These are phyloP conservation scores for Colletotrichum spinosum DNA, from an alignment of 2,329 filamentous ascomycete genomes.

Conservation along the genomic window DNA sequence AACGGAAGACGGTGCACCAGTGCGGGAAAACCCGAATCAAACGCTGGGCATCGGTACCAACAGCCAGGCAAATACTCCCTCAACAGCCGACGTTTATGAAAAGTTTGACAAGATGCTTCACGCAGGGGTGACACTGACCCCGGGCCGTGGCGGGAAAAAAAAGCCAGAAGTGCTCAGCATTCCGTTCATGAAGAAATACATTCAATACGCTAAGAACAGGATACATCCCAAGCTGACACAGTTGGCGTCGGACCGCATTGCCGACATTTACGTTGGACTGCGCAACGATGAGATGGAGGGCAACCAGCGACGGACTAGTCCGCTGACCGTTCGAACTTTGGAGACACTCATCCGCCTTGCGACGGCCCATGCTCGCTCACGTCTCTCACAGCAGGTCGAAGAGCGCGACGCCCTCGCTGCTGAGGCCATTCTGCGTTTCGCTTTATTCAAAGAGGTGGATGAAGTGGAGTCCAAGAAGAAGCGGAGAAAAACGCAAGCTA, in stretches of 20 bases:
- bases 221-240: conserved; percentile 92
- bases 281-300: conserved; percentile 96
- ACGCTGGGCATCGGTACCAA: conserved; percentile 89
- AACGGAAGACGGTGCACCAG: conserved; percentile 92
- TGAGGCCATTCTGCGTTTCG: conserved; percentile 91
- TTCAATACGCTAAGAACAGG: conserved; percentile 95
- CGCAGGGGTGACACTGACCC: conserved; percentile 83
- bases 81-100: conserved; percentile 89
- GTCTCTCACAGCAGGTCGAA: conserved; percentile 88
- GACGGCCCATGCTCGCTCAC: conserved; percentile 93
- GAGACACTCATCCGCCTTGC: conserved; percentile 98
- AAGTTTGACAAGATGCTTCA: conserved; percentile 98
- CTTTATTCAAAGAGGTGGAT: conserved; percentile 95
- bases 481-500: conserved; percentile 76
- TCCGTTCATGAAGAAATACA: conserved; percentile 99
- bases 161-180: conserved; percentile 92
- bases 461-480: conserved; percentile 84
- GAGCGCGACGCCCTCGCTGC: conserved; percentile 89
- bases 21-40: conserved; percentile 88
- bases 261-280: conserved; percentile 89
- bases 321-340: conserved; percentile 95
- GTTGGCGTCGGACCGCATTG: conserved; percentile 91
- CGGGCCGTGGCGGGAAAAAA: conserved; percentile 79
- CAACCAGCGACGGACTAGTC: conserved; percentile 92
- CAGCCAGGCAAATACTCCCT: conserved; percentile 77